Conservation (phyloP, 2,329 filamentous ascomycete species). For the Geosmithia flava region DNA sequence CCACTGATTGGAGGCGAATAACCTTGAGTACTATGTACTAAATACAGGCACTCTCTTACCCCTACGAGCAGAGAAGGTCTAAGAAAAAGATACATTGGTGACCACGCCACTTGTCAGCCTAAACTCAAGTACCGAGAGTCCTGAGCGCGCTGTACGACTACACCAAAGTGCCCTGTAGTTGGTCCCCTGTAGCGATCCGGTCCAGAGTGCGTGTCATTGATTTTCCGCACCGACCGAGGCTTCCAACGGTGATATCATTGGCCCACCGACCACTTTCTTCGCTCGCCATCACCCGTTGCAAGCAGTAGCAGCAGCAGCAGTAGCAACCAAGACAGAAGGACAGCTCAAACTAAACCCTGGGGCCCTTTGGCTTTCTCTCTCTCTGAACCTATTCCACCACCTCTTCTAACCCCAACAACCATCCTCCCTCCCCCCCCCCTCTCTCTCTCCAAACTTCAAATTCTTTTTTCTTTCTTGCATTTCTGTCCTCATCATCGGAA, state of each 20-base stretch:
- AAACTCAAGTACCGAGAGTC: background rate
- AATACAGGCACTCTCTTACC: too few species aligned
- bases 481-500: constrained; percentile 3
- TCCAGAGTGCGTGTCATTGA: constrained; percentile 14
- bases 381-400: background rate
- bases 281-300: constrained; percentile 2
- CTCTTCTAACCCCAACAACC: background rate
- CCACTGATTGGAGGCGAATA: background rate
- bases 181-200: background rate
- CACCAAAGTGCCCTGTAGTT: background rate
- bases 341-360: constrained; percentile 3
- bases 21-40: too few species aligned
- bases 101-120: background rate
- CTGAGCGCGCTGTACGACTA: background rate
- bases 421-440: constrained; percentile 3
- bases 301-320: too few species aligned
- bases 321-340: background rate
- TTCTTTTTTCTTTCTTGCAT: constrained; percentile 3
- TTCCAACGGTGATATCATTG: constrained; percentile 19
- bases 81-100: constrained; percentile 5
- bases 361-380: background rate
- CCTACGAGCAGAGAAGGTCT: too few species aligned
- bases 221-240: constrained; percentile 20
- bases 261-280: constrained; percentile 8
- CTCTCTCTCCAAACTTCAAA: constrained; percentile 6